phyloP scores from a whole-genome alignment of 1,284 basidiomycete genomes.

The Sanghuangporus sanghuang region DNA sequence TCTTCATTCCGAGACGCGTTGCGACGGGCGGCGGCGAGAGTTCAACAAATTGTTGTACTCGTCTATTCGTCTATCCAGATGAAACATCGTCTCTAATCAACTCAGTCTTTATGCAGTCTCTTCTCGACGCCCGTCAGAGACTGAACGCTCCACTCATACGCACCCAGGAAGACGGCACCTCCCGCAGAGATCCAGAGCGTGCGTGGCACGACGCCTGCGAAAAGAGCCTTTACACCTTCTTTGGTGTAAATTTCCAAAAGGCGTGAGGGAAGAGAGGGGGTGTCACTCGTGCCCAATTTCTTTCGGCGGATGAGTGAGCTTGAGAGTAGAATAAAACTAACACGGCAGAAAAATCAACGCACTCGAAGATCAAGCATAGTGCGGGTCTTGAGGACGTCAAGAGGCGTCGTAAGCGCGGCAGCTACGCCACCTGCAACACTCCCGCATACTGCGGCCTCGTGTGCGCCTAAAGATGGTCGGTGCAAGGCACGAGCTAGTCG shows the following conservation, averaged over 20 bases:
- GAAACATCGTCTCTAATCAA: neutral
- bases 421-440: conserved; percentile 89
- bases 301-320: conserved; percentile 22
- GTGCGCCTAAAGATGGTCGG: conserved; percentile 59
- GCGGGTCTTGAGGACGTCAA: conserved; percentile 96
- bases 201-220: conserved; percentile 85
- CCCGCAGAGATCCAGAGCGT: conserved; percentile 96
- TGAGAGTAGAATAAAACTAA: neutral
- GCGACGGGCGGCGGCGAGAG: neutral
- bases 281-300: conserved; percentile 43
- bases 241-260: conserved; percentile 60
- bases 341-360: neutral
- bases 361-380: conserved; percentile 92
- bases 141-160: conserved; percentile 73
- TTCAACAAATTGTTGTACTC: neutral
- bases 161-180: conserved; percentile 94
- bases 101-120: neutral
- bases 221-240: conserved; percentile 79
- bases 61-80: neutral
- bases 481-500: conserved; percentile 47
- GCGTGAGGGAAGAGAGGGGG: conserved; percentile 52
- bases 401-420: conserved; percentile 87
- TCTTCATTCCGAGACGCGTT: neutral
- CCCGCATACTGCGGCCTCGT: conserved; percentile 90
- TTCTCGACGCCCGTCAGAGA: conserved; percentile 19